Evolutionary conservation across 306 rosid species (phyloP).

Genomic region (Casuarina equisetifolia): DNA sequence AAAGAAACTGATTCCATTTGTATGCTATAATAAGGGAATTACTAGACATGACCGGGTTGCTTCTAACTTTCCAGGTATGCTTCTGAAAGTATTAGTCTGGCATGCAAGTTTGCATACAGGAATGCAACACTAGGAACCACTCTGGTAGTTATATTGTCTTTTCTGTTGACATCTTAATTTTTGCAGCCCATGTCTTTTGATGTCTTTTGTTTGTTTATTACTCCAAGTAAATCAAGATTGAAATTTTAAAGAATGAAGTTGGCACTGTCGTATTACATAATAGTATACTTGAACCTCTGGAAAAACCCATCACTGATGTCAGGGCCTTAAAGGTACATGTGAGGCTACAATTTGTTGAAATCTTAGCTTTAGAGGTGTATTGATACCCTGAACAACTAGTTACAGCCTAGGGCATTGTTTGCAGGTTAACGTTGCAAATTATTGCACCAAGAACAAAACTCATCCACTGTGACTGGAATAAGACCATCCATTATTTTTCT

Average conservation of each 20-base stretch:
- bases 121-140: slow-evolving; percentile 93
- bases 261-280: not conserved
- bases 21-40: not conserved
- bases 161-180: slow-evolving; percentile 3
- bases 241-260: not conserved
- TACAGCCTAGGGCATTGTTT: not conserved
- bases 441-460: too few relatives aligned
- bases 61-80: slow-evolving; percentile 72
- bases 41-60: slow-evolving; percentile 25
- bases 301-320: not conserved
- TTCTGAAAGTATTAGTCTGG: slow-evolving; percentile 76
- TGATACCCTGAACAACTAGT: not conserved
- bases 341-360: not conserved
- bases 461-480: not conserved
- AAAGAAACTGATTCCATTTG: not conserved
- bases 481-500: not conserved
- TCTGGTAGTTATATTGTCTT: slow-evolving; percentile 52
- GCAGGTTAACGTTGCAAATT: not conserved
- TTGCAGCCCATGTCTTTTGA: not conserved
- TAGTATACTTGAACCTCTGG: not conserved
- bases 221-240: not conserved
- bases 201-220: not conserved
- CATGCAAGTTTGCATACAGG: slow-evolving; percentile 87
- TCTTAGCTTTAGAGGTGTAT: not conserved
- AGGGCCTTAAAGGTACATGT: too few relatives aligned